Evolutionary conservation across 768 basidiomycete species (phyloP), one percentile per base, ranked within the genome.

Genomic region (Podaxis pistillaris): DNA sequence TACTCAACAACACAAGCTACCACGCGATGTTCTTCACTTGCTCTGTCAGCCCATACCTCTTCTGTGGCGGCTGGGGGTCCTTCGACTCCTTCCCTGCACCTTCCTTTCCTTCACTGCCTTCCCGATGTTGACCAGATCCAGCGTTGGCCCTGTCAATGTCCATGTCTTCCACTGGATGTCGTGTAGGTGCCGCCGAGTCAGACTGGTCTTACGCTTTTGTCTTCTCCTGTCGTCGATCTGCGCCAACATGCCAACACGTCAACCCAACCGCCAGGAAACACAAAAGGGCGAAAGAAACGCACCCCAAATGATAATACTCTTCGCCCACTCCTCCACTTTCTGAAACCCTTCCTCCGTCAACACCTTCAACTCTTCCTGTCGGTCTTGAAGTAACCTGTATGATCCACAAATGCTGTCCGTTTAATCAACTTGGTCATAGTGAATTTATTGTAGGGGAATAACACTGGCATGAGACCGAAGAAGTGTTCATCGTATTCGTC

Each of bases 351-450:
- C 84, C 13, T 83, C 76, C 0, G 93, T 87, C 40, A 89, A 76
- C 8, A 74, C 73, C 49, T 76, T 76, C 3, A 98, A 82, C 68
- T 90, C 83, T 4, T 74, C 76, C 3, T 79, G 59, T n/a, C n/a
- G n/a, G n/a, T n/a, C n/a, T n/a, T n/a, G n/a, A n/a, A n/a, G n/a
- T n/a, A n/a, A n/a, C n/a, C n/a, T n/a, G 84, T 79, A 68, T 96
- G 94, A 8, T 90, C 89, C 0, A 74, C 70, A 75, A 89, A 95
- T 12, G 95, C 85, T n/a, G 91, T 91, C 5, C 94, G 86, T 71
- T 94, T 94, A 73, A 95, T 90, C 51, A 98, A 83, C 87, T 97
- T 98, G 55, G 83, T 90, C 88, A 98, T 94, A 0, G 93, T 96
- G 4, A n/a, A n/a, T n/a, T n/a, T n/a, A n/a, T n/a, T n/a, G n/a